Conservation (phyloP, 176 grass and related monocot species). For the Miscanthus lutarioriparius region DNA sequence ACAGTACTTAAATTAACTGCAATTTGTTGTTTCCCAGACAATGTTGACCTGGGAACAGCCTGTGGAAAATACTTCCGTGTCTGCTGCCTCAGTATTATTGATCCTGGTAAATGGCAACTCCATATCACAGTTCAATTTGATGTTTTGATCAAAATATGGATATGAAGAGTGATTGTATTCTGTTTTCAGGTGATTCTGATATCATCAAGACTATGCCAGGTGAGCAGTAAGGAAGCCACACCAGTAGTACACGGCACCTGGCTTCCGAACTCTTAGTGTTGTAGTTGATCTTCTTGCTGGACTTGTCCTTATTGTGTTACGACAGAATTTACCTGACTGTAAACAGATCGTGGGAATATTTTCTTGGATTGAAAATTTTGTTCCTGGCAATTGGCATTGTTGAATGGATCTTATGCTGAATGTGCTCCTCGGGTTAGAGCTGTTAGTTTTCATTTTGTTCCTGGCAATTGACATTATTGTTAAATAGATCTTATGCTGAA, state of each 20-base stretch:
- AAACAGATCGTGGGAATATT: too few relatives aligned
- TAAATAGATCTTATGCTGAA: too few relatives aligned
- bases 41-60: slow-evolving; percentile 73
- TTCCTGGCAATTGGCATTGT: too few relatives aligned
- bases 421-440: too few relatives aligned
- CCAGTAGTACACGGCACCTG: not conserved
- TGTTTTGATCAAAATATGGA: not conserved
- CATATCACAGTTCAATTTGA: not conserved
- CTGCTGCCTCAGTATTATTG: slow-evolving; percentile 80
- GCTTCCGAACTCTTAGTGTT: too few relatives aligned
- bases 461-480: too few relatives aligned
- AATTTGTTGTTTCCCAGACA: slow-evolving; percentile 38
- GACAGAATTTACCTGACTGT: too few relatives aligned
- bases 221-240: slow-evolving; percentile 48
- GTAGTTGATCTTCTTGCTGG: too few relatives aligned
- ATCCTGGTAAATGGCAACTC: slow-evolving; percentile 43
- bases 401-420: too few relatives aligned
- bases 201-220: slow-evolving; percentile 60
- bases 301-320: too few relatives aligned
- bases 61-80: slow-evolving; percentile 82
- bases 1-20: not conserved
- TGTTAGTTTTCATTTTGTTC: too few relatives aligned
- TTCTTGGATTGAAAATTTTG: too few relatives aligned
- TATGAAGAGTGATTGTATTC: not conserved
- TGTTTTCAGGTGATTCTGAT: slow-evolving; percentile 69